Base-by-base conservation (phyloP, 257 asterid genomes). In the Parsonsia alboflavescens region DNA sequence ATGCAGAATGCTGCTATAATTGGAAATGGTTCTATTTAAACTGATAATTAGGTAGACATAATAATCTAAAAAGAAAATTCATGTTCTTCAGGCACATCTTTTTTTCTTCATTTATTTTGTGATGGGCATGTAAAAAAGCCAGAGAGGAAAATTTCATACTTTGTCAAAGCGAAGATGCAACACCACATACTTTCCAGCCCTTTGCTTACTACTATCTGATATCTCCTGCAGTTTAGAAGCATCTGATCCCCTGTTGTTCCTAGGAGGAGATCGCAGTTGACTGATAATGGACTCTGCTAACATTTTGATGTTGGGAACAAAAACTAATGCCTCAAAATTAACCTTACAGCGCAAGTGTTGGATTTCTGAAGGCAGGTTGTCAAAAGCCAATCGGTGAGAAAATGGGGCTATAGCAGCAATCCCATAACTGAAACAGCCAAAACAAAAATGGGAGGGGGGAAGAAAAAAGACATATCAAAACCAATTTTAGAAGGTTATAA, bases 151-250 rank as follows among this genome's bases (percentile, higher is more conserved):
- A 68, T 7, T 13, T 45, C 79, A 61, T 77, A 85, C 88, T 80
- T 85, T 85, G 70, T 85, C 88, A 73, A 85, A 85, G 54, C 85
- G 86, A 45, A 85, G 86, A 80, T 85, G 88, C 74, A 85, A 66
- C 30, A 77, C 88, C 58, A 80, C 86, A 70, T 80, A 82, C 74
- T 85, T 85, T 12, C 88, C 88, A 78, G 79, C 79, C 65, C 76
- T 76, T 74, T 57, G 72, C 74, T 76, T 76, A 58, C 75, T 74
- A 22, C 64, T n/a, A n/a, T n/a, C 75, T 24, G 11, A 41, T 54
- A 48, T 48, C 22, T 62, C 26, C 46, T 61, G 64, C 73, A 62
- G 45, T 65, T 46, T 12, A 52, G 70, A 24, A 48, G 72, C 62
- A 17, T 71, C 75, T 76, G 82, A 67, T 42, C 77, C 79, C 24